phyloP scores from a whole-genome alignment of 441 rosid species.

The Gossypium davidsonii region DNA sequence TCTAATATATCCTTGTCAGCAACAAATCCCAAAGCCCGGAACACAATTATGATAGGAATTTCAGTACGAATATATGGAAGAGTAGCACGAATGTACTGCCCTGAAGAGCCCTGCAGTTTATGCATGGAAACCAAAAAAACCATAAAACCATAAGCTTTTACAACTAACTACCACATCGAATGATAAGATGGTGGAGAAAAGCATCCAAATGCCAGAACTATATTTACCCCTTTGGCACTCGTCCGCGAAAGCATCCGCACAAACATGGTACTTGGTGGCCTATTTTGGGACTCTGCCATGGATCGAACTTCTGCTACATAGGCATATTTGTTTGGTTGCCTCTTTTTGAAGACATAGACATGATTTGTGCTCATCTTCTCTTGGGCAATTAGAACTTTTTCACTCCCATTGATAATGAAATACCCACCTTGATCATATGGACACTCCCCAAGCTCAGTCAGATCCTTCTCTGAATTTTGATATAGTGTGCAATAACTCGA shows the following conservation, averaged over 20 bases:
- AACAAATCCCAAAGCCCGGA: conserved; percentile 94
- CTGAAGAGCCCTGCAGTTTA: conserved; percentile 77
- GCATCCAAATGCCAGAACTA: conserved; percentile 5
- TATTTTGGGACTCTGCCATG: conserved; percentile 87
- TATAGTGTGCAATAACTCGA: conserved; percentile 84
- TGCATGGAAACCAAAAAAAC: conserved; percentile 11
- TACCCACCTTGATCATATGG: conserved; percentile 99
- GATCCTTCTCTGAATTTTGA: conserved; percentile 94
- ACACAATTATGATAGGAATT: conserved; percentile 93
- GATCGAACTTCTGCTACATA: conserved; percentile 92
- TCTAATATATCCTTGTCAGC: conserved; percentile 92
- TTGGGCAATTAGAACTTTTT: conserved; percentile 91
- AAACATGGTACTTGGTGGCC: conserved; percentile 95
- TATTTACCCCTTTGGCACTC: conserved; percentile 83
- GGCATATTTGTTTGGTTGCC: conserved; percentile 91
- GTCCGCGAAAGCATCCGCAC: conserved; percentile 94
- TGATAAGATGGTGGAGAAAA: background rate
- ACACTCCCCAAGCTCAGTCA: conserved; percentile 96
- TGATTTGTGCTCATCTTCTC: conserved; percentile 99
- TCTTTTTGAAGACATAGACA: conserved; percentile 87
- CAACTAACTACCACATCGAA: background rate
- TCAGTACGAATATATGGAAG: conserved; percentile 93
- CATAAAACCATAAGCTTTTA: background rate
- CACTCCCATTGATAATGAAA: conserved; percentile 95
- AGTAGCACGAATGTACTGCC: conserved; percentile 87